Conservation (phyloP, 345 rosid genomes). For the Linum usitatissimum region DNA sequence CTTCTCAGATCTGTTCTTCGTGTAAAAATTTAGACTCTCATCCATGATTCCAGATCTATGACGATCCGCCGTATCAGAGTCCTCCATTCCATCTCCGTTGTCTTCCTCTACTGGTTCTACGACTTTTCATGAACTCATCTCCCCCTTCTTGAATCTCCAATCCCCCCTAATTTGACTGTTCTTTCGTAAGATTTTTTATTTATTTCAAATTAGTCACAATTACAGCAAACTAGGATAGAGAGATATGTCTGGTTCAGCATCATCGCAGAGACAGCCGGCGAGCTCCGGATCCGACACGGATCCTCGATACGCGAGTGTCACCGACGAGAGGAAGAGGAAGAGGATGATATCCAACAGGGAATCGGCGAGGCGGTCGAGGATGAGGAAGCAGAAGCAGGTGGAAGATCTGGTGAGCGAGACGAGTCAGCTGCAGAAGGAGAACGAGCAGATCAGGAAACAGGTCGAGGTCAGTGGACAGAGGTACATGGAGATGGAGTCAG, state of each 20-base stretch:
- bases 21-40: neutral
- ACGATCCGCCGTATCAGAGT: slow-evolving; percentile 55
- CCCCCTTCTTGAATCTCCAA: neutral
- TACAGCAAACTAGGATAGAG: neutral
- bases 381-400: slow-evolving; percentile 67
- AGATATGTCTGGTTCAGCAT: neutral
- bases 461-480: slow-evolving; percentile 25
- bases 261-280: neutral
- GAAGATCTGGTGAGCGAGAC: slow-evolving; percentile 49
- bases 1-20: neutral
- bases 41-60: slow-evolving; percentile 53
- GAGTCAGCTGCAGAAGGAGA: slow-evolving; percentile 40
- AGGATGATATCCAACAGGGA: slow-evolving; percentile 82
- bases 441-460: slow-evolving; percentile 20
- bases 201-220: neutral
- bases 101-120: neutral
- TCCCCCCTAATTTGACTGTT: neutral
- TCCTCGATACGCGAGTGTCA: neutral
- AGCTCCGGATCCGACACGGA: neutral
- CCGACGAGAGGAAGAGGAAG: slow-evolving; percentile 78
- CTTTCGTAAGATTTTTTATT: neutral
- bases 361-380: slow-evolving; percentile 73
- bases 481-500: slow-evolving; percentile 41
- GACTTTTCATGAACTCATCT: slow-evolving; percentile 19
- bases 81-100: slow-evolving; percentile 50